These are phyloP conservation scores for Eimeria brunetti DNA, from an alignment of 169 alveolate genomes.

Conservation along the genomic window DNA sequence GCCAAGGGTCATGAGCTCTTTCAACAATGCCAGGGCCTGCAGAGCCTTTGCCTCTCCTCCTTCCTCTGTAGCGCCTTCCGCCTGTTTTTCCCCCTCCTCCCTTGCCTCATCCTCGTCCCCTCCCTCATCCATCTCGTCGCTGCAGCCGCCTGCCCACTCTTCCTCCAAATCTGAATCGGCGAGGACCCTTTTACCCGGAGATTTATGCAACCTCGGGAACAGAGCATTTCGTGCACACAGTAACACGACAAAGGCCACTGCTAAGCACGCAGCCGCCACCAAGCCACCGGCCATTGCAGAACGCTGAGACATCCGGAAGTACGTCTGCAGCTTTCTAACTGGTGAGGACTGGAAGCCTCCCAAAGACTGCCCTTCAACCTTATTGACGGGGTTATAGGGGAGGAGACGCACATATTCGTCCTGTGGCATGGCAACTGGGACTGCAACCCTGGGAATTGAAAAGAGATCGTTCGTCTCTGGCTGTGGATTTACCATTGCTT, in stretches of 20 bases:
- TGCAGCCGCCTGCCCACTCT: background rate
- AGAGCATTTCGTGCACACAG: background rate
- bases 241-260: background rate
- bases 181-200: background rate
- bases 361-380: background rate
- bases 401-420: background rate
- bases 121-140: background rate
- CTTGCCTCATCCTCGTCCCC: background rate
- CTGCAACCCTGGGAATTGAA: background rate
- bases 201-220: background rate
- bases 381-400: background rate
- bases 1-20: background rate
- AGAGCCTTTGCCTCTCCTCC: background rate
- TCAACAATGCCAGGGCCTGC: background rate
- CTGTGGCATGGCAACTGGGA: background rate
- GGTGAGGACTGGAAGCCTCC: background rate
- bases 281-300: background rate
- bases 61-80: background rate
- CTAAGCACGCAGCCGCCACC: background rate
- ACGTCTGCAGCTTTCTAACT: background rate
- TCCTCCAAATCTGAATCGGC: background rate
- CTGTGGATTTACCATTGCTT: background rate
- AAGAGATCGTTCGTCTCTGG: background rate
- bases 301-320: background rate
- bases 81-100: background rate